Base-by-base conservation (phyloP, 1,139 yeast genomes). In the Hemisphaericaspora xylanilytica region DNA sequence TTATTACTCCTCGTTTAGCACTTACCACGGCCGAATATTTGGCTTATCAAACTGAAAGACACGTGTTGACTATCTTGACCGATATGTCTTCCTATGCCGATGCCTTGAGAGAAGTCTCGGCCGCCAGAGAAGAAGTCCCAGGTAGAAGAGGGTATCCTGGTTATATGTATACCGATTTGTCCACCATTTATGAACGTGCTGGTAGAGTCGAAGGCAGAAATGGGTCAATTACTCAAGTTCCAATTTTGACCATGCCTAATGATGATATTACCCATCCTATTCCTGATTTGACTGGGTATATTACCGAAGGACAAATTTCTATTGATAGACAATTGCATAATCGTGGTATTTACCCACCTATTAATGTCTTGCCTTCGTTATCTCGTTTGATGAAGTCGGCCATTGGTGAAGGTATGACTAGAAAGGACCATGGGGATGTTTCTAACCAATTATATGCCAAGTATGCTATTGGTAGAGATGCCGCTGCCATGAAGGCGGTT, bases 131-230 rank as follows among this genome's bases (percentile, higher is more conserved):
- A 73, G 99, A 92, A 73, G 99, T 92, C 35, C 99, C 99, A 59
- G 99, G 99, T 77, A 89, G 99, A 80, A 89, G 99, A 82, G 99
- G 99, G 75, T 92, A 92, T 70, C 99, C 99, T 49, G 99, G 99
- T 85, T 92, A 92, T 69, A 92, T 92, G 99, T 92, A 92, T 73
- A 92, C 99, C 37, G 98, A 92, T 83, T 87, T 92, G 75, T 86
- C 97, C 40, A 92, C 97, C 45, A 89, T 92, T 60, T 92, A 92
- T 67, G 99, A 92, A 74, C 86, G 99, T 74, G 99, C 99, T 33
- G 99, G 99, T 65, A 85, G 99, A 75, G 98, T 92, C 49, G 98
- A 94, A 72, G 99, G 99, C 51, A 85, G 98, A 73, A 92, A 94
- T 61, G 99, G 99, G 63, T 92, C 98, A 39, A 92, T 92, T 61